A percentile compares a stretch with the other conserved stretches of the same genome.
Conservation (phyloP, 2,329 filamentous ascomycete genomes). For the Tolypocladium tropicale region DNA sequence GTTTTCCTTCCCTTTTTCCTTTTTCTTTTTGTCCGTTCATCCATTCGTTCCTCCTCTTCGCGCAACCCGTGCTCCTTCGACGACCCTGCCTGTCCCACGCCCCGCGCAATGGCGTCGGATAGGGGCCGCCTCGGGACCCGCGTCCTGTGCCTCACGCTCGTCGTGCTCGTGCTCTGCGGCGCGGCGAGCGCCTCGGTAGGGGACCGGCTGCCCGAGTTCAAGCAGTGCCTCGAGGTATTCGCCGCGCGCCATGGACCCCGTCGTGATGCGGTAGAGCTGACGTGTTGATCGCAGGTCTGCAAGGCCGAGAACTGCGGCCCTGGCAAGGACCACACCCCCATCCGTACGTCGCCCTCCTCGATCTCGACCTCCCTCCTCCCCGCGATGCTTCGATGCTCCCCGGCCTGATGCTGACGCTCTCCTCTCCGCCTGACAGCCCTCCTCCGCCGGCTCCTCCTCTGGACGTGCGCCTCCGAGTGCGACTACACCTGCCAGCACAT, state of each 20-base stretch:
- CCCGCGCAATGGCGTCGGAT: constrained; percentile 18
- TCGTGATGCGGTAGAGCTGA: constrained; percentile 3
- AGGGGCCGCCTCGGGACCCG: constrained; percentile 21
- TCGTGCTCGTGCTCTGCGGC: constrained; percentile 28
- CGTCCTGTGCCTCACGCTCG: constrained; percentile 22
- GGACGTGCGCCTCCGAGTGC: constrained; percentile 89
- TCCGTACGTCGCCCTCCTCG: constrained; percentile 51
- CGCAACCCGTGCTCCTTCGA: not conserved
- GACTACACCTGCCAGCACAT: constrained; percentile 97
- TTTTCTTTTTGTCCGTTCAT: not conserved
- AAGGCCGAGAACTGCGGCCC: constrained; percentile 66
- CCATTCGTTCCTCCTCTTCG: not conserved
- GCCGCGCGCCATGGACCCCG: not conserved
- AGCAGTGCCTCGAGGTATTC: constrained; percentile 68
- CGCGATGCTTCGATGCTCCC: not conserved
- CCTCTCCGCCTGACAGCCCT: constrained; percentile 47
- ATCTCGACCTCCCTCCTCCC: constrained; percentile 1
- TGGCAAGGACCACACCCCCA: constrained; percentile 45
- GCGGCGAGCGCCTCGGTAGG: constrained; percentile 63
- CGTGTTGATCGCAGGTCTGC: constrained; percentile 57
- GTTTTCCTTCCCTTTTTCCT: not conserved
- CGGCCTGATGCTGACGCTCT: not conserved
- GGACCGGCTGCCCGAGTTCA: constrained; percentile 80
- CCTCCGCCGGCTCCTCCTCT: constrained; percentile 77
- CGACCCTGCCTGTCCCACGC: constrained; percentile 15